phyloP scores from a whole-genome alignment of 2,329 filamentous ascomycete genomes.

The Tolypocladium ovalisporum region DNA sequence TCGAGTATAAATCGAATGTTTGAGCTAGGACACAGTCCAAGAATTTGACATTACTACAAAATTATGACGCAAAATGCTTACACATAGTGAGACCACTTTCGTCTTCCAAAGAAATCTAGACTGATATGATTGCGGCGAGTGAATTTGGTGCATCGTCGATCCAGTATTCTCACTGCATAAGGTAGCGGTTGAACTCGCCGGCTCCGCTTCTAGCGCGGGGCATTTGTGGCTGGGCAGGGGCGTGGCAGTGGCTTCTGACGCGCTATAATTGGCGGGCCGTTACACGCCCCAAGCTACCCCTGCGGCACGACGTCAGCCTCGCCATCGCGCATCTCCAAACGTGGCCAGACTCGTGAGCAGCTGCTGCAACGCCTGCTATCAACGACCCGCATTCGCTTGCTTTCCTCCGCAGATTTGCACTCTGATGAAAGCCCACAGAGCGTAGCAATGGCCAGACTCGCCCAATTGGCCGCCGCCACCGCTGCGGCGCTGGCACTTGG shows the following conservation, averaged over 20 bases:
- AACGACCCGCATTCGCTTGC: neutral
- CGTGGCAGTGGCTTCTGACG: constrained; percentile 1
- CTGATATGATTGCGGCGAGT: too few species aligned
- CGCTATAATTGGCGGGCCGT: constrained; percentile 8
- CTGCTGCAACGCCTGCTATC: neutral
- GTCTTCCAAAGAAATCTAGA: too few species aligned
- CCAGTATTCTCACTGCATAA: too few species aligned
- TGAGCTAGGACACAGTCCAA: too few species aligned
- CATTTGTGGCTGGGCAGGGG: constrained; percentile 10
- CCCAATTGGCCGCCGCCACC: constrained; percentile 17
- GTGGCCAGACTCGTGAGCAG: neutral
- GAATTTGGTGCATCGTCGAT: too few species aligned
- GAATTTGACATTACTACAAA: too few species aligned
- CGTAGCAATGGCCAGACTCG: constrained; percentile 20
- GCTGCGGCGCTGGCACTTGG: constrained; percentile 16
- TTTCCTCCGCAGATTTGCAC: neutral
- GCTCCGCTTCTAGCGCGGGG: too few species aligned
- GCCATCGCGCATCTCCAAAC: constrained; percentile 3
- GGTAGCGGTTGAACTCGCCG: too few species aligned
- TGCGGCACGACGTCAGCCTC: constrained; percentile 12
- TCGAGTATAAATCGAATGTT: too few species aligned
- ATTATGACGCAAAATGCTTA: too few species aligned
- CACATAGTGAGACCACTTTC: too few species aligned
- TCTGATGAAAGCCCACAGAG: neutral
- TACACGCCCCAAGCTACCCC: constrained; percentile 9